Evolutionary conservation across 2,329 filamentous ascomycete genomes (phyloP).

Genomic region (Cryphonectria radicalis): DNA sequence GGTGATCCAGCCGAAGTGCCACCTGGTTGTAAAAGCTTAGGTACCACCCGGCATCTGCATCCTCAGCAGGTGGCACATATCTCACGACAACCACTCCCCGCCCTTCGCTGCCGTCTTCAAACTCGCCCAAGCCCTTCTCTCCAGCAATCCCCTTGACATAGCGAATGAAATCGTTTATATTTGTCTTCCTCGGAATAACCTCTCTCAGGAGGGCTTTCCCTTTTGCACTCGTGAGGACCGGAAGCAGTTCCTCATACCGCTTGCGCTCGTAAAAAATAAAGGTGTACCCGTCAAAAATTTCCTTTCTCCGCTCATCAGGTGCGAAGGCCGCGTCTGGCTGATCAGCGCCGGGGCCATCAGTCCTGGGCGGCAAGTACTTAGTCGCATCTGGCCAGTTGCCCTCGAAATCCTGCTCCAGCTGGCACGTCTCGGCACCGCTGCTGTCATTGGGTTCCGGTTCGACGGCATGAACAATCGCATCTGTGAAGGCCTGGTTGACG

Average conservation of each 20-base stretch:
- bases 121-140: conserved; percentile 69
- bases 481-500: conserved; percentile 74
- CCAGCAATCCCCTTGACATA: conserved; percentile 78
- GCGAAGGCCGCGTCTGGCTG: conserved; percentile 71
- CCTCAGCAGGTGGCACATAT: conserved; percentile 61
- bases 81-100: conserved; percentile 80
- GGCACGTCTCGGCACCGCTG: conserved; percentile 54
- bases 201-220: conserved; percentile 78
- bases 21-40: conserved; percentile 70
- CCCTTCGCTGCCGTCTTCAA: conserved; percentile 65
- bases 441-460: conserved; percentile 52
- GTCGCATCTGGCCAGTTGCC: conserved; percentile 76
- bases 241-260: conserved; percentile 77
- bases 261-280: conserved; percentile 82
- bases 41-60: conserved; percentile 66
- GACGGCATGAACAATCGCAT: conserved; percentile 69
- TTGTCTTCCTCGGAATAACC: conserved; percentile 65
- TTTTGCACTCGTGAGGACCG: conserved; percentile 75
- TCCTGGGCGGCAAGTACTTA: conserved; percentile 72
- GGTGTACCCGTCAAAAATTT: conserved; percentile 83
- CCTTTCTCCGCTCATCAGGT: conserved; percentile 67
- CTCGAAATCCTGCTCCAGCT: conserved; percentile 80
- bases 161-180: conserved; percentile 74
- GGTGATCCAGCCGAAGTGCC: conserved; percentile 74
- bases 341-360: conserved; percentile 70